Conservation (phyloP, 208 protist genomes). For the Crithidia sp. region DNA sequence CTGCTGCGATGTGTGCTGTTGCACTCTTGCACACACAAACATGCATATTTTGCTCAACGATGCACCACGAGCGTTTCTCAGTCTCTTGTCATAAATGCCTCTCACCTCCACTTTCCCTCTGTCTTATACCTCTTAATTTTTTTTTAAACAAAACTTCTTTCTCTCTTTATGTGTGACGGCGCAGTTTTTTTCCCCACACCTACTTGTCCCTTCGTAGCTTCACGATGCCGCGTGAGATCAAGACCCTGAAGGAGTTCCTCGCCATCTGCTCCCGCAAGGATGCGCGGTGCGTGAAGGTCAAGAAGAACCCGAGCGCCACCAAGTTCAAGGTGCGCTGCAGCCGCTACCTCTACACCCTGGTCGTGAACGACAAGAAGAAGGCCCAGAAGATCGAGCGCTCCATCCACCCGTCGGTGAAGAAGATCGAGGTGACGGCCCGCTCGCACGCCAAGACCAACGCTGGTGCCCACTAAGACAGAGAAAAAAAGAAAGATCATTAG, state of each 20-base stretch:
- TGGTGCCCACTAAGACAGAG: slow-evolving; percentile 32
- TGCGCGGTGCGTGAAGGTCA: slow-evolving; percentile 93
- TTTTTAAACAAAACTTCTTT: neutral
- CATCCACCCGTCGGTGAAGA: slow-evolving; percentile 91
- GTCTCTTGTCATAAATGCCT: no score
- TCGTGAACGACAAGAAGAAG: slow-evolving; percentile 92
- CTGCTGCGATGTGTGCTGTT: no score
- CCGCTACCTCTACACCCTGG: slow-evolving; percentile 93
- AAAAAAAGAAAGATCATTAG: neutral
- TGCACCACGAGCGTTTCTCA: no score
- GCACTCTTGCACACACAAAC: no score
- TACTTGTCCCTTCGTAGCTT: slow-evolving; percentile 11
- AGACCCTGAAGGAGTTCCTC: slow-evolving; percentile 94
- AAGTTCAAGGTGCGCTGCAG: slow-evolving; percentile 96
- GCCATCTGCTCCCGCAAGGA: slow-evolving; percentile 93
- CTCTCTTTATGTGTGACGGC: no score
- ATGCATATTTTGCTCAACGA: no score
- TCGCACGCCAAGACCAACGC: slow-evolving; percentile 87
- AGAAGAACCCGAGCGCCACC: slow-evolving; percentile 86
- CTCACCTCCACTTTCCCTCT: no score
- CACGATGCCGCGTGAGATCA: slow-evolving; percentile 90
- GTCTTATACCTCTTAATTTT: neutral
- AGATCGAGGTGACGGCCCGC: slow-evolving; percentile 86
- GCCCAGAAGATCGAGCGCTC: slow-evolving; percentile 92
- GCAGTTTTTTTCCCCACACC: slow-evolving; percentile 10